These are phyloP conservation scores for Ligustrum vulgare DNA, from an alignment of 257 asterid species.

Conservation along the genomic window DNA sequence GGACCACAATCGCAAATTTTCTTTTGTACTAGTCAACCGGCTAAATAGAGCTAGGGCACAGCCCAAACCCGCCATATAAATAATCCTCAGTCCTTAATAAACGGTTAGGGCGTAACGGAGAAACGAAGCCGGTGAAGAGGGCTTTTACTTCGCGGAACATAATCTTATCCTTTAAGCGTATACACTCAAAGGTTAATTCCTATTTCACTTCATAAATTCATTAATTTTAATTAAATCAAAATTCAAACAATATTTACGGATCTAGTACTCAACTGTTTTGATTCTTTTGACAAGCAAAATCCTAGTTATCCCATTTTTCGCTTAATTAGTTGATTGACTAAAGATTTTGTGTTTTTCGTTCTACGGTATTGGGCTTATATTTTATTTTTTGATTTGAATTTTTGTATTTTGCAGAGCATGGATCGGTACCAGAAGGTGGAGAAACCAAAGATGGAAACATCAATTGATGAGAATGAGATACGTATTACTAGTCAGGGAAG, in stretches of 20 bases:
- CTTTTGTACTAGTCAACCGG: conserved; percentile 18
- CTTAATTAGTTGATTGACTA: neutral
- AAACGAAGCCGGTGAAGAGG: conserved; percentile 48
- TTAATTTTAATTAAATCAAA: neutral
- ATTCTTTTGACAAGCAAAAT: conserved; percentile 17
- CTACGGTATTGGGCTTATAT: neutral
- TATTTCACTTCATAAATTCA: neutral
- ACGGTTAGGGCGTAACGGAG: conserved; percentile 38
- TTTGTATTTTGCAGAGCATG: conserved; percentile 40
- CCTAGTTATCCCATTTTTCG: conserved; percentile 6
- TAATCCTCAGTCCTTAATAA: conserved; percentile 20
- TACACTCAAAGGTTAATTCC: neutral
- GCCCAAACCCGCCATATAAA: conserved; percentile 33
- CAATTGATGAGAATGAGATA: conserved; percentile 67
- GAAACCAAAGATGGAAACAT: conserved; percentile 60
- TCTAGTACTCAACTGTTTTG: conserved; percentile 24
- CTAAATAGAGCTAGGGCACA: conserved; percentile 43
- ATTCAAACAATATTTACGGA: conserved; percentile 22
- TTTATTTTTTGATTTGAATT: neutral
- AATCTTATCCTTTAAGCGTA: conserved; percentile 23
- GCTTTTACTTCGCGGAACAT: conserved; percentile 33
- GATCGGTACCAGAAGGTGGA: conserved; percentile 80
- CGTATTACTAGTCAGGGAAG: conserved; percentile 71
- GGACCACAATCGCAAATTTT: neutral
- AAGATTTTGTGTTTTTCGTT: neutral